phyloP scores from a whole-genome alignment of 768 basidiomycete genomes.

The Leccinum boreale region DNA sequence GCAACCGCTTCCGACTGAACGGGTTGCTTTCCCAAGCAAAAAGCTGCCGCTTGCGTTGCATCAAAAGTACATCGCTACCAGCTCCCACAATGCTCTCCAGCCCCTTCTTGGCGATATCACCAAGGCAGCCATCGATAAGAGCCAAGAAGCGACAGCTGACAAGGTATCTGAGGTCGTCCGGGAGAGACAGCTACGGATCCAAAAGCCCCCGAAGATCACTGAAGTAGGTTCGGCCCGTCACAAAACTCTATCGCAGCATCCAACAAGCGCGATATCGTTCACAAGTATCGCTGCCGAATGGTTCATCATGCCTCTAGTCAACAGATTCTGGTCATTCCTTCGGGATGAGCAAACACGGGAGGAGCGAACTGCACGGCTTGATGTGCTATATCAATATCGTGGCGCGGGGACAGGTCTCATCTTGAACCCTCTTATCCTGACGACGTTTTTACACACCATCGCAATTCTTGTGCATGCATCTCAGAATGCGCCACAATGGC shows the following conservation, averaged over 20 bases:
- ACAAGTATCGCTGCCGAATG: constrained; percentile 77
- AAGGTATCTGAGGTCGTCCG: constrained; percentile 62
- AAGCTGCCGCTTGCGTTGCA: constrained; percentile 71
- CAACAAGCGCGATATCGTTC: constrained; percentile 38
- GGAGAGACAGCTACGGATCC: constrained; percentile 71
- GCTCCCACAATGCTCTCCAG: constrained; percentile 44
- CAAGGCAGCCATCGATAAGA: constrained; percentile 57
- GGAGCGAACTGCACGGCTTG: constrained; percentile 58
- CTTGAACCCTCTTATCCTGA: constrained; percentile 71
- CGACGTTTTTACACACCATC: constrained; percentile 73
- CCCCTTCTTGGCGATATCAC: constrained; percentile 63
- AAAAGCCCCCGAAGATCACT: constrained; percentile 42
- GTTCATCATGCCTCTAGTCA: constrained; percentile 87
- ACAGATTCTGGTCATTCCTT: constrained; percentile 94
- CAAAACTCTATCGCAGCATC: constrained; percentile 14
- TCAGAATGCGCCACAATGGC: constrained; percentile 76
- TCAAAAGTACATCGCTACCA: constrained; percentile 52
- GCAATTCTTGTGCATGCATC: constrained; percentile 80
- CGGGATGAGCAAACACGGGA: constrained; percentile 80
- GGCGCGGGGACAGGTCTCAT: constrained; percentile 81
- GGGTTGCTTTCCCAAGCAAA: constrained; percentile 75
- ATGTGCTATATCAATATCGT: constrained; percentile 54
- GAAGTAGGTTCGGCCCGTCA: constrained; percentile 34
- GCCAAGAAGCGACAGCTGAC: constrained; percentile 50
- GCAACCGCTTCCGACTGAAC: constrained; percentile 31